phyloP scores from a whole-genome alignment of 495 filamentous ascomycete species.

The Annulohypoxylon stygium region DNA sequence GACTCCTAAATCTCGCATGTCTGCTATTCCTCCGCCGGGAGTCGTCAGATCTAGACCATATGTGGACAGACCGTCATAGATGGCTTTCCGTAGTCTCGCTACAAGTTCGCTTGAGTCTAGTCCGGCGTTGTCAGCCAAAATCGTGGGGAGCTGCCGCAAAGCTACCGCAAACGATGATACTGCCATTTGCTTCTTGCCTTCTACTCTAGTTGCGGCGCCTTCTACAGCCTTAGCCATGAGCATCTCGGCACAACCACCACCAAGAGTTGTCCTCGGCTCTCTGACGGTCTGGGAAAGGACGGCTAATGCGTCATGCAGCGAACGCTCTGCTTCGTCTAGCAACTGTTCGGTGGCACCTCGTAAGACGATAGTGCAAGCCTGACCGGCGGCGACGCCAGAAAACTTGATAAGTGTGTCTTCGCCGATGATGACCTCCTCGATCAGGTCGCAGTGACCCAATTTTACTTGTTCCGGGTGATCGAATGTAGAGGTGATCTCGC shows the following conservation, averaged over 20 bases:
- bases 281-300: slow-evolving; percentile 97
- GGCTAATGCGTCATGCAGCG: slow-evolving; percentile 94
- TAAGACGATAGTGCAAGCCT: slow-evolving; percentile 96
- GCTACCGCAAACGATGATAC: slow-evolving; percentile 91
- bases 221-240: slow-evolving; percentile 98
- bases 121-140: slow-evolving; percentile 96
- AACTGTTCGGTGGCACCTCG: slow-evolving; percentile 97
- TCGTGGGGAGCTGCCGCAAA: slow-evolving; percentile 92
- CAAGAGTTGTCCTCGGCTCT: slow-evolving; percentile 93
- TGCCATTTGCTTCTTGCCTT: slow-evolving; percentile 95
- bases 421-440: slow-evolving; percentile 97
- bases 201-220: slow-evolving; percentile 90
- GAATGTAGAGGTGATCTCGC: slow-evolving; percentile 97
- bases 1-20: slow-evolving; percentile 96
- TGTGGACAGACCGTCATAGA: slow-evolving; percentile 92
- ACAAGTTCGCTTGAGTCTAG: slow-evolving; percentile 95
- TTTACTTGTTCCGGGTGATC: slow-evolving; percentile 98
- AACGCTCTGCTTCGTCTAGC: slow-evolving; percentile 95
- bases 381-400: slow-evolving; percentile 92
- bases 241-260: slow-evolving; percentile 98
- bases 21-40: slow-evolving; percentile 91
- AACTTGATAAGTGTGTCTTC: slow-evolving; percentile 98
- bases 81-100: slow-evolving; percentile 88
- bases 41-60: slow-evolving; percentile 91
- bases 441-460: slow-evolving; percentile 92